Conservation (phyloP, 1,139 yeast species). For the Geotrichum klebahnii region DNA sequence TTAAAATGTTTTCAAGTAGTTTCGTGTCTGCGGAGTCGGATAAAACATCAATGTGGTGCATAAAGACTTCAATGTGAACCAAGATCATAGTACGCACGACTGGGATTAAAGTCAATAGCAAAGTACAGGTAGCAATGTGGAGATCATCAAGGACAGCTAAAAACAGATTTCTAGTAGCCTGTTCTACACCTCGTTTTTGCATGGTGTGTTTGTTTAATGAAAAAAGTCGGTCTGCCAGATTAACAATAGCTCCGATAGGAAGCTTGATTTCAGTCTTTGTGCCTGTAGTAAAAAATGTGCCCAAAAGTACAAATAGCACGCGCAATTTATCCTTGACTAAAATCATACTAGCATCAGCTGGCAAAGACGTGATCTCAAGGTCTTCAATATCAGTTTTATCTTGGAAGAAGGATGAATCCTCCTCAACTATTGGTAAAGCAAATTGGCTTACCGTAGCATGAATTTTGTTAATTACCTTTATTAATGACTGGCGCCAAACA, state of each 20-base stretch:
- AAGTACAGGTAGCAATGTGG: constrained; percentile 25
- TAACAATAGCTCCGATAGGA: constrained; percentile 32
- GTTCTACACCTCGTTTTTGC: constrained; percentile 25
- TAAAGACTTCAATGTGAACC: constrained; percentile 29
- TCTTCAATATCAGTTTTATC: constrained; percentile 2
- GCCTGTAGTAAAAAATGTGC: constrained; percentile 28
- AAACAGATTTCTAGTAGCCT: constrained; percentile 25
- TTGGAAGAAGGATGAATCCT: constrained; percentile 23
- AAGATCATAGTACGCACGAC: constrained; percentile 28
- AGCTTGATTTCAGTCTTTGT: constrained; percentile 32
- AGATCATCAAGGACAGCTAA: constrained; percentile 25
- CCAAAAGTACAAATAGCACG: constrained; percentile 29
- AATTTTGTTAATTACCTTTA: constrained; percentile 29
- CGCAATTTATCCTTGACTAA: constrained; percentile 22
- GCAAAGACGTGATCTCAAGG: constrained; percentile 4
- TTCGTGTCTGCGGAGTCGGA: constrained; percentile 23
- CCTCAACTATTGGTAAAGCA: constrained; percentile 26
- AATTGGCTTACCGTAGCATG: constrained; percentile 26
- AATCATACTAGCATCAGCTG: constrained; percentile 11
- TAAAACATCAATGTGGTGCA: constrained; percentile 29
- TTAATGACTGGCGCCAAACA: constrained; percentile 35
- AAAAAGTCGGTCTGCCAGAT: constrained; percentile 31
- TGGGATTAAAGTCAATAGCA: constrained; percentile 23
- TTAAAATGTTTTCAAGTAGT: constrained; percentile 20
- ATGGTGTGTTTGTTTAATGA: constrained; percentile 26